Evolutionary conservation across 352 stramenopile genomes (phyloP).

Genomic region (Peronosclerospora sorghi): DNA sequence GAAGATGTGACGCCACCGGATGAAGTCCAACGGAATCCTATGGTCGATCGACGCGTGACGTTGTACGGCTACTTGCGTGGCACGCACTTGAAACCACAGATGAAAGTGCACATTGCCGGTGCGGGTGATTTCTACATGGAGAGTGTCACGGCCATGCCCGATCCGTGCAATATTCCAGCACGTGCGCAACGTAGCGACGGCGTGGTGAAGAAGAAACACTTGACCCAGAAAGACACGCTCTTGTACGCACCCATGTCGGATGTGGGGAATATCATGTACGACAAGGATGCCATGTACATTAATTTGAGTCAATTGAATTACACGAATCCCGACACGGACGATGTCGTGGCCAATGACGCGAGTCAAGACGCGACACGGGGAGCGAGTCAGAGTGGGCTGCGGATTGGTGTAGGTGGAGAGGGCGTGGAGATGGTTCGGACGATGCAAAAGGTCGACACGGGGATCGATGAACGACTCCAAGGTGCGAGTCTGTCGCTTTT

Average conservation of each 20-base stretch:
- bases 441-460: slow-evolving; percentile 86
- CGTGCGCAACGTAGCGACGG: slow-evolving; percentile 33
- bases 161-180: slow-evolving; percentile 93
- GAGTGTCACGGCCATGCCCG: slow-evolving; percentile 88
- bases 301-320: slow-evolving; percentile 92
- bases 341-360: slow-evolving; percentile 45
- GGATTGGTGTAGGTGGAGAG: slow-evolving; percentile 48
- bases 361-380: slow-evolving; percentile 24
- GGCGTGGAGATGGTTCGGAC: slow-evolving; percentile 91
- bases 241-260: slow-evolving; percentile 85
- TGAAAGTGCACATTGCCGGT: slow-evolving; percentile 97
- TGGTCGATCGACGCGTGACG: slow-evolving; percentile 88
- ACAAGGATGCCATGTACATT: slow-evolving; percentile 99
- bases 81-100: slow-evolving; percentile 94
- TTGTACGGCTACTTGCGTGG: slow-evolving; percentile 98
- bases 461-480: slow-evolving; percentile 91
- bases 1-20: slow-evolving; percentile 96
- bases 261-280: slow-evolving; percentile 96
- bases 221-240: slow-evolving; percentile 92
- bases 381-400: slow-evolving; percentile 12
- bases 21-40: slow-evolving; percentile 87
- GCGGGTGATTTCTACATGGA: slow-evolving; percentile 96
- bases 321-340: slow-evolving; percentile 86
- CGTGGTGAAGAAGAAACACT: slow-evolving; percentile 77
- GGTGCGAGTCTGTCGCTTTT: slow-evolving; percentile 93